Evolutionary conservation across 75 land plant genomes (phyloP).

Genomic region (Larix kaempferi): DNA sequence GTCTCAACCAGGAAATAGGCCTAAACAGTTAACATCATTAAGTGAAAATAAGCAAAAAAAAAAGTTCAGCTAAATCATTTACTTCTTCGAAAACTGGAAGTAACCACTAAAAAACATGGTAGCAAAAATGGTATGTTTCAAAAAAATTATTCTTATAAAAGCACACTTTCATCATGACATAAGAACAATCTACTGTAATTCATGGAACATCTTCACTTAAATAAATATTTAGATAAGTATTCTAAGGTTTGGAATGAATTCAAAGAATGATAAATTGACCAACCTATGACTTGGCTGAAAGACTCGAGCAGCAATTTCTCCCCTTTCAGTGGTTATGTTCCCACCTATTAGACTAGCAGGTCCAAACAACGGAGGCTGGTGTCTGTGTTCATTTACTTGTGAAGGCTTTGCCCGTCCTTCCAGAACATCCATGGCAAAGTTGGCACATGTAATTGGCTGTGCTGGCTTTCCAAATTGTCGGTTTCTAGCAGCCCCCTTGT

Average conservation of each 20-base stretch:
- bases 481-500: constrained; percentile 59
- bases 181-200: neutral
- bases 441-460: constrained; percentile 90
- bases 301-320: constrained; percentile 89
- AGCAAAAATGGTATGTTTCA: neutral
- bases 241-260: neutral
- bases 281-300: constrained; percentile 97
- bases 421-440: constrained; percentile 97
- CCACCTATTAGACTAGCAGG: constrained; percentile 86
- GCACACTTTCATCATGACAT: neutral
- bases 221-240: too few species aligned
- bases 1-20: neutral
- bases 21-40: too few species aligned
- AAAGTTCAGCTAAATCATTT: too few species aligned
- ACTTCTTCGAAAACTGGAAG: too few species aligned
- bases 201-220: too few species aligned
- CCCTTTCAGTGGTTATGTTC: constrained; percentile 72
- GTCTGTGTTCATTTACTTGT: constrained; percentile 74
- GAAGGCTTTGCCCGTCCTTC: constrained; percentile 86
- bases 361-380: constrained; percentile 84
- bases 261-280: neutral
- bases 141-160: neutral
- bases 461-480: constrained; percentile 67
- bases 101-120: too few species aligned
- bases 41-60: too few species aligned